Percentiles rank a stretch among this genome's conserved stretches.
Conservation (phyloP, 192 early-diverging fungal species). For the Allomyces arbusculus region DNA sequence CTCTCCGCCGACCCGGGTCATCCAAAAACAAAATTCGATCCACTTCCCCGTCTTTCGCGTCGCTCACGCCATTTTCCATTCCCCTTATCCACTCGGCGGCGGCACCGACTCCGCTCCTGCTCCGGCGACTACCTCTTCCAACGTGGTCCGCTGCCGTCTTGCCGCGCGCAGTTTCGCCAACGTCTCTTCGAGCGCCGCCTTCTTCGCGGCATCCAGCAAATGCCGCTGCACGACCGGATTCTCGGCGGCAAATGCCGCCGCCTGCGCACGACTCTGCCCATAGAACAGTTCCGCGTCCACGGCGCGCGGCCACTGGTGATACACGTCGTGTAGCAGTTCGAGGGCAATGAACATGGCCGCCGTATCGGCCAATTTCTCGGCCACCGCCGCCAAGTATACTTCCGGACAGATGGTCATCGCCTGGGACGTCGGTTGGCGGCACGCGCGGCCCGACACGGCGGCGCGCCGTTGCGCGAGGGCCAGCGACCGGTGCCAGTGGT, state of each 20-base stretch:
- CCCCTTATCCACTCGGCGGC: no score
- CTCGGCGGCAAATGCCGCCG: conserved; percentile 70
- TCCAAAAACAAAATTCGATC: no score
- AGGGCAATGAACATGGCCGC: conserved; percentile 96
- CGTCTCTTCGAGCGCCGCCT: conserved; percentile 45
- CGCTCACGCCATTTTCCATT: no score
- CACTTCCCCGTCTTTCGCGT: no score
- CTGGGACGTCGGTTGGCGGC: conserved; percentile 33
- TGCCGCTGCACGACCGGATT: conserved; percentile 70
- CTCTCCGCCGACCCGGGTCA: no score
- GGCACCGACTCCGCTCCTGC: no score
- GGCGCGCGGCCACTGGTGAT: conserved; percentile 89
- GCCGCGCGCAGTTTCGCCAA: no score
- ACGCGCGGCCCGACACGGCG: conserved; percentile 61
- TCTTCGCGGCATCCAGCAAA: conserved; percentile 64
- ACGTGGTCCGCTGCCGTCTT: no score
- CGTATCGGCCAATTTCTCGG: conserved; percentile 82
- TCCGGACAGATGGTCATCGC: conserved; percentile 90
- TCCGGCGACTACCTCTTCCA: no score
- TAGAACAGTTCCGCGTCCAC: conserved; percentile 82
- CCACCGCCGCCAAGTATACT: conserved; percentile 71
- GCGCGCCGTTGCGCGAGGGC: conserved; percentile 62
- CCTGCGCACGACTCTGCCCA: conserved; percentile 53
- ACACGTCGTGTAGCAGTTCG: conserved; percentile 91
- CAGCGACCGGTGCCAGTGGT: conserved; percentile 51